phyloP scores from a whole-genome alignment of 2,329 filamentous ascomycete genomes.

The Talaromyces amestolkiae region DNA sequence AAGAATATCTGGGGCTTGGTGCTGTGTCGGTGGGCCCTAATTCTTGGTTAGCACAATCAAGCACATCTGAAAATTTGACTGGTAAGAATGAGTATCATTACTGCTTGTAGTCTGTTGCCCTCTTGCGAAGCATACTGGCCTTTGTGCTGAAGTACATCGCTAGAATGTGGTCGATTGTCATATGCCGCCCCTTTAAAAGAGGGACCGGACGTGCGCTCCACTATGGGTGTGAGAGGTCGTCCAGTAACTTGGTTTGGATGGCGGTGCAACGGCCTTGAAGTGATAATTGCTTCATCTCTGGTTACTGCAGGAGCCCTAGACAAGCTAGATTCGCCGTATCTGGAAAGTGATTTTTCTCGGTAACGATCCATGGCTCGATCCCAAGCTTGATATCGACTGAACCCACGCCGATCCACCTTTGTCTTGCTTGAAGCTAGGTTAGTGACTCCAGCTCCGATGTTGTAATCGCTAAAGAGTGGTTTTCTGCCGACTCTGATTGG shows the following conservation, averaged over 20 bases:
- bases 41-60: conserved; percentile 22
- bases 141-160: conserved; percentile 1
- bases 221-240: conserved; percentile 8
- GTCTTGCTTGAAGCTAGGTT: conserved; percentile 24
- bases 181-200: background rate
- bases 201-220: conserved; percentile 1
- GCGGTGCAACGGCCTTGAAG: background rate
- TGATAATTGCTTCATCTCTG: background rate
- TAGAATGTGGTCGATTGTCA: conserved; percentile 10
- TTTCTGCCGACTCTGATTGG: conserved; percentile 23
- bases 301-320: background rate
- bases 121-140: background rate
- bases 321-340: background rate
- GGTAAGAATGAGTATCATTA: conserved; percentile 4
- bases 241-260: background rate
- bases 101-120: conserved; percentile 5
- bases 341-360: conserved; percentile 27
- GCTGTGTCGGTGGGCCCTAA: conserved; percentile 24
- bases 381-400: conserved; percentile 49
- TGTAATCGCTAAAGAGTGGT: conserved; percentile 4
- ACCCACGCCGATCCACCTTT: conserved; percentile 43
- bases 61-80: background rate
- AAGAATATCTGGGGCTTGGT: conserved; percentile 25
- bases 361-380: conserved; percentile 45
- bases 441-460: background rate